These are phyloP conservation scores for Backusella macrospora DNA, from an alignment of 192 early-diverging fungal species.

Conservation along the genomic window DNA sequence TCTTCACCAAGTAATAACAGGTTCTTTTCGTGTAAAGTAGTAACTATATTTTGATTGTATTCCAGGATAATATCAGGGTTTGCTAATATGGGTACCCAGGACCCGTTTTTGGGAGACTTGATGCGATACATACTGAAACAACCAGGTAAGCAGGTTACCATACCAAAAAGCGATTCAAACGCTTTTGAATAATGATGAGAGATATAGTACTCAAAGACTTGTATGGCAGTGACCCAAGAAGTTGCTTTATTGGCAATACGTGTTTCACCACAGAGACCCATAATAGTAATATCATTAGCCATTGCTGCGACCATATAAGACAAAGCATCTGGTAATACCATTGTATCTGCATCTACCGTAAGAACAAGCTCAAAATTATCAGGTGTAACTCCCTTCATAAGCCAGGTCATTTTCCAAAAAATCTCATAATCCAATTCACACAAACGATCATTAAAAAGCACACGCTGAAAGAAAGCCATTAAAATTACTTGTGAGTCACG, in stretches of 20 bases:
- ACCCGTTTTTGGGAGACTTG: conserved; percentile 71
- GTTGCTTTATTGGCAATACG: conserved; percentile 90
- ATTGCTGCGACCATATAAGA: conserved; percentile 90
- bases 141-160: conserved; percentile 93
- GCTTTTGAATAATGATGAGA: conserved; percentile 93
- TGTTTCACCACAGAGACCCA: conserved; percentile 98
- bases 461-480: conserved; percentile 90
- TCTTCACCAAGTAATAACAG: conserved; percentile 85
- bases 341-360: conserved; percentile 91
- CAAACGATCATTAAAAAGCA: conserved; percentile 84
- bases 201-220: conserved; percentile 97
- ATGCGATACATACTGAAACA: conserved; percentile 99
- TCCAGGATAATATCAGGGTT: conserved; percentile 84
- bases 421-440: conserved; percentile 88
- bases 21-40: conserved; percentile 84
- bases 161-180: conserved; percentile 94
- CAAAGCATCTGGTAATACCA: conserved; percentile 76
- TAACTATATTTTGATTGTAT: conserved; percentile 77
- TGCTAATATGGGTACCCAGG: conserved; percentile 79
- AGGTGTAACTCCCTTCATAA: conserved; percentile 83
- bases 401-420: conserved; percentile 78
- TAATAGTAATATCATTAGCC: conserved; percentile 87
- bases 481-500: conserved; percentile 95
- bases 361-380: conserved; percentile 78
- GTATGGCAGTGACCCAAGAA: conserved; percentile 85